These are phyloP conservation scores for Akebia trifoliata DNA, from an alignment of 164 flowering plant species.

Conservation along the genomic window DNA sequence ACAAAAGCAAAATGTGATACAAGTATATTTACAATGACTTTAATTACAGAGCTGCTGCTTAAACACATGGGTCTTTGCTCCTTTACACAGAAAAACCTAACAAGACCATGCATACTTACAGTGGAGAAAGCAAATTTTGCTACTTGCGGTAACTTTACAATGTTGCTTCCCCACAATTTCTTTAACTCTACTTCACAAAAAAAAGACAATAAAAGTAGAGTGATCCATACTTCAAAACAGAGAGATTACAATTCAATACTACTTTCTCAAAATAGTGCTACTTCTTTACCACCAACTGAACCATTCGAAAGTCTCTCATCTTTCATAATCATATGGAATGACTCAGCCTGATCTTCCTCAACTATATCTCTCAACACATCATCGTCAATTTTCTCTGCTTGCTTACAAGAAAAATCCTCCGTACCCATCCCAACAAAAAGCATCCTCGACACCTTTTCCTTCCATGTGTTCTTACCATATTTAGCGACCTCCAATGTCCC, in stretches of 20 bases:
- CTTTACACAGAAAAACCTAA: too few relatives aligned
- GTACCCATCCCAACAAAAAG: conserved; percentile 64
- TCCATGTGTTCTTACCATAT: conserved; percentile 69
- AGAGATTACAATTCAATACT: not conserved
- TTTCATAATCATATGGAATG: conserved; percentile 71
- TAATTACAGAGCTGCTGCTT: too few relatives aligned
- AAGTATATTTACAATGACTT: too few relatives aligned
- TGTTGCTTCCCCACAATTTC: too few relatives aligned
- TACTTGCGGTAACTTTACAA: too few relatives aligned
- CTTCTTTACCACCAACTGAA: conserved; percentile 5
- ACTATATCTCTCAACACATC: conserved; percentile 76
- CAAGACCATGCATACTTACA: too few relatives aligned
- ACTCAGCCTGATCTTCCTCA: conserved; percentile 54
- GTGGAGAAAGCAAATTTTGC: too few relatives aligned
- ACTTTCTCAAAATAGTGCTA: not conserved
- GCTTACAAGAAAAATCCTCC: conserved; percentile 71
- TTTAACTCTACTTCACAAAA: too few relatives aligned
- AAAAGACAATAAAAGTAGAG: too few relatives aligned
- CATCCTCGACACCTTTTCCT: conserved; percentile 88
- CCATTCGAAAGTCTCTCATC: conserved; percentile 64
- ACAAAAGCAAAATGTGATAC: too few relatives aligned
- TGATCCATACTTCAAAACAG: not conserved
- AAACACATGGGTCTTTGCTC: too few relatives aligned
- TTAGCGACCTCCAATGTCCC: conserved; percentile 84
- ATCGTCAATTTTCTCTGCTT: conserved; percentile 81